phyloP scores from a whole-genome alignment of 2,329 filamentous ascomycete genomes.

The Sclerotinia minor region DNA sequence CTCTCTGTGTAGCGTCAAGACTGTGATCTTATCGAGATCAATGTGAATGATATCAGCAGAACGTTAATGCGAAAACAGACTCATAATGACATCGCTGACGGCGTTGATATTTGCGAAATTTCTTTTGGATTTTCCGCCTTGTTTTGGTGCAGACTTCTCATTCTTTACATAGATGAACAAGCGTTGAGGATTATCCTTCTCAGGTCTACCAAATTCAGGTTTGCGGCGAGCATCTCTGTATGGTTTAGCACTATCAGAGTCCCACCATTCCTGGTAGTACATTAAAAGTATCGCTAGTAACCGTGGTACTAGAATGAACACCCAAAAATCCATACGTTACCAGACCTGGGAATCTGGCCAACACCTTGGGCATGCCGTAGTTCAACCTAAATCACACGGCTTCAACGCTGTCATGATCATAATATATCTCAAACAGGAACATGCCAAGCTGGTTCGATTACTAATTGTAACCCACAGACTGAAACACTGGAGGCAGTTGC shows the following conservation, averaged over 20 bases:
- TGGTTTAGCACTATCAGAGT: not conserved
- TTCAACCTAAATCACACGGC: constrained; percentile 27
- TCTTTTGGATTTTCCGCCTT: constrained; percentile 14
- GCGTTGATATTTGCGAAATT: constrained; percentile 29
- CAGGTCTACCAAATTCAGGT: not conserved
- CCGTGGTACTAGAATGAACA: not conserved
- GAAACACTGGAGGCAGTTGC: constrained; percentile 17
- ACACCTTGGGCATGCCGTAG: constrained; percentile 27
- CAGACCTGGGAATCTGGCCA: constrained; percentile 24
- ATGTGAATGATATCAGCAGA: not conserved
- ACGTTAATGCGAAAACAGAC: constrained; percentile 7
- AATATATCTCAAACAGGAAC: constrained; percentile 7
- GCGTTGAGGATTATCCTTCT: not conserved
- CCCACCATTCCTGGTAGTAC: constrained; percentile 22
- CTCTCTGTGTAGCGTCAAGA: constrained; percentile 26
- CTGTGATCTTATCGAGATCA: constrained; percentile 17
- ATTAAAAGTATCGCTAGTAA: not conserved
- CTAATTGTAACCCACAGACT: constrained; percentile 20
- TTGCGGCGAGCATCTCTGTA: constrained; percentile 4
- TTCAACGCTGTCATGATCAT: constrained; percentile 7
- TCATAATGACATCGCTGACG: constrained; percentile 7
- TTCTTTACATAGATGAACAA: constrained; percentile 4
- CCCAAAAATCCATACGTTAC: constrained; percentile 23
- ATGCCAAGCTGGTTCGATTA: constrained; percentile 4
- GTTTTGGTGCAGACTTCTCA: not conserved